phyloP scores from a whole-genome alignment of 768 basidiomycete genomes.

The Termitomyces titanicus region DNA sequence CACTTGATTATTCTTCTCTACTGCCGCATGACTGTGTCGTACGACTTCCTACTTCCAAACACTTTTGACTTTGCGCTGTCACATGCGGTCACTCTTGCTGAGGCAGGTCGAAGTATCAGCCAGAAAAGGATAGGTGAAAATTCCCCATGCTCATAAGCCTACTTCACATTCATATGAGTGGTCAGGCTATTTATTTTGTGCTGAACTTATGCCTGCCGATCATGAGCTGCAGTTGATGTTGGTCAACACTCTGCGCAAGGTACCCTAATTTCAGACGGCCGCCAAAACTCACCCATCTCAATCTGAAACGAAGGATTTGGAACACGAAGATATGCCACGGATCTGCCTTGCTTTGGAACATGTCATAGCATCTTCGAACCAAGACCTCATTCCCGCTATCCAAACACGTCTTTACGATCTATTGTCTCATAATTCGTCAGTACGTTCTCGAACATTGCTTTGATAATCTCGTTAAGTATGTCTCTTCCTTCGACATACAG shows the following conservation, averaged over 20 bases:
- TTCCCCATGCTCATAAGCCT: not conserved
- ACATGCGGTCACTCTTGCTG: constrained; percentile 75
- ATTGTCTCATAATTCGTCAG: constrained; percentile 75
- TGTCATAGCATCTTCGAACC: constrained; percentile 56
- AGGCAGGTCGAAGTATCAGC: constrained; percentile 54
- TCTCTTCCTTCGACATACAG: constrained; percentile 32
- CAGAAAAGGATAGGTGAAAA: constrained; percentile 67
- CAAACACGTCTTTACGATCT: constrained; percentile 62
- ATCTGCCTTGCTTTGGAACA: constrained; percentile 74
- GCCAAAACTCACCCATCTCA: not conserved
- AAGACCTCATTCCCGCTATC: constrained; percentile 74
- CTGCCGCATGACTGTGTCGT: constrained; percentile 50
- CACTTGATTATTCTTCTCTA: constrained; percentile 67
- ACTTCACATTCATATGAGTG: constrained; percentile 1
- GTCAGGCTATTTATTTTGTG: constrained; percentile 76
- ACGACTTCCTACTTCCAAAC: constrained; percentile 37
- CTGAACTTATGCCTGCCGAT: constrained; percentile 61
- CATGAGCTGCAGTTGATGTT: constrained; percentile 81
- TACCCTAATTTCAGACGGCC: constrained; percentile 15
- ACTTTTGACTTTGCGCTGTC: constrained; percentile 68
- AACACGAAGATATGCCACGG: constrained; percentile 47
- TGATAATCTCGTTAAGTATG: constrained; percentile 6
- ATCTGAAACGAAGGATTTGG: constrained; percentile 56
- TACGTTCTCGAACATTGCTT: constrained; percentile 24
- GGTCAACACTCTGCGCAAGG: constrained; percentile 84